These are phyloP conservation scores for Fusarium dlaminii DNA, from an alignment of 2,329 filamentous ascomycete species.

Conservation along the genomic window DNA sequence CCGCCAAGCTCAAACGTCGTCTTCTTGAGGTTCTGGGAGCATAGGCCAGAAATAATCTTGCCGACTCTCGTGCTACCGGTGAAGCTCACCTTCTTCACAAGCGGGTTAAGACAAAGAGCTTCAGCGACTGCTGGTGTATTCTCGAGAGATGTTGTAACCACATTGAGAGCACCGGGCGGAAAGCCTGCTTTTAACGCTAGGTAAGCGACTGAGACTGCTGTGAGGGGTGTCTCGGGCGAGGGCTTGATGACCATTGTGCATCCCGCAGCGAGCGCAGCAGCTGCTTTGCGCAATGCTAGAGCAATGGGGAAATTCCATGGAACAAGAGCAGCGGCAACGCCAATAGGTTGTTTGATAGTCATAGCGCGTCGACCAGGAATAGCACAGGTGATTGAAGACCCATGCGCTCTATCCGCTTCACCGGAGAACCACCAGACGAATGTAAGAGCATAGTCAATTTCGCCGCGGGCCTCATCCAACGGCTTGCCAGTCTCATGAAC, in stretches of 20 bases:
- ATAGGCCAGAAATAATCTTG: constrained; percentile 67
- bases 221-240: constrained; percentile 78
- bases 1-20: constrained; percentile 75
- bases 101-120: constrained; percentile 55
- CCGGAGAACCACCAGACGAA: constrained; percentile 68
- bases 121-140: constrained; percentile 57
- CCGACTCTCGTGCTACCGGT: constrained; percentile 80
- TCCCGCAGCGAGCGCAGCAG: constrained; percentile 73
- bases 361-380: constrained; percentile 63
- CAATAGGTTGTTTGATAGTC: constrained; percentile 68
- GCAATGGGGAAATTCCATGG: constrained; percentile 69
- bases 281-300: constrained; percentile 58
- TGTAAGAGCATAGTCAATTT: constrained; percentile 63
- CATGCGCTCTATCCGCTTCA: constrained; percentile 55
- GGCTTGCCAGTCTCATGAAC: constrained; percentile 66
- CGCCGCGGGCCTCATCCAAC: constrained; percentile 60
- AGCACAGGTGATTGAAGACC: constrained; percentile 65
- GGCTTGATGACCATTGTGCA: constrained; percentile 81
- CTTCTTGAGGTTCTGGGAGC: constrained; percentile 72
- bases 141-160: constrained; percentile 54
- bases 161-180: constrained; percentile 73
- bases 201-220: constrained; percentile 73
- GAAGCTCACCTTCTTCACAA: constrained; percentile 75
- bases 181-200: constrained; percentile 77
- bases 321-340: constrained; percentile 48